phyloP scores from a whole-genome alignment of 163 green algal species.

The Dunaliella salina region DNA sequence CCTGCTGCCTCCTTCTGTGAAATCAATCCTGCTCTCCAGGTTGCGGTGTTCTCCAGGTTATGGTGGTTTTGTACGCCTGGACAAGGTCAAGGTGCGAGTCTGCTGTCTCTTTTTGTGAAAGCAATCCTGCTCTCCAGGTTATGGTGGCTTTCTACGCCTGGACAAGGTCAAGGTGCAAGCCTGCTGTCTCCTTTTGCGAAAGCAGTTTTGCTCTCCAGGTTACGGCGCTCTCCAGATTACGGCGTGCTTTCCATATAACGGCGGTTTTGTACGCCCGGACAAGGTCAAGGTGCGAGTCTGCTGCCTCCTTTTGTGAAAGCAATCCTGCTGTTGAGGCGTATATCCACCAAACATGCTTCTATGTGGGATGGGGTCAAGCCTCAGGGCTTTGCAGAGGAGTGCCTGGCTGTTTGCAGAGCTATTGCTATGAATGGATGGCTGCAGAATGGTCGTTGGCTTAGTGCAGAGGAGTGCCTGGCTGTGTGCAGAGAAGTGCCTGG shows the following conservation, averaged over 20 bases:
- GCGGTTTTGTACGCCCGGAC: constrained; percentile 77
- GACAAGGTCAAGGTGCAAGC: constrained; percentile 56
- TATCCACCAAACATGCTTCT: background rate
- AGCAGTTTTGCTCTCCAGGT: too few species aligned
- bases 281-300: constrained; percentile 50
- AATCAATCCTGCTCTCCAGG: too few species aligned
- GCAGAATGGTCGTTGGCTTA: too few species aligned
- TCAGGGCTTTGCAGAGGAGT: too few species aligned
- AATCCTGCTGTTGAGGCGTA: background rate
- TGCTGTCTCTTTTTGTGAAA: background rate
- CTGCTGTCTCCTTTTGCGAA: background rate
- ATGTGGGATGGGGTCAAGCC: too few species aligned
- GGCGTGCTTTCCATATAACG: too few species aligned
- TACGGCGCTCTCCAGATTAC: too few species aligned
- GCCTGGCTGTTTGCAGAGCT: too few species aligned
- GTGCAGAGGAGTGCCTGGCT: too few species aligned
- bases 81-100: constrained; percentile 54
- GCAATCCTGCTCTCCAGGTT: constrained; percentile 24
- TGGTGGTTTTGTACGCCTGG: constrained; percentile 78
- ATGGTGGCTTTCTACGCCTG: constrained; percentile 82
- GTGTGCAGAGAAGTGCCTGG: too few species aligned
- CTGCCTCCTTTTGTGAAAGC: background rate
- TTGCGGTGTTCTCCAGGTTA: too few species aligned
- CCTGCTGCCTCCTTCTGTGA: background rate
- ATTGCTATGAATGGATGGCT: too few species aligned